Evolutionary conservation across 2,329 filamentous ascomycete genomes (phyloP).

Genomic region (Claviceps monticola): DNA sequence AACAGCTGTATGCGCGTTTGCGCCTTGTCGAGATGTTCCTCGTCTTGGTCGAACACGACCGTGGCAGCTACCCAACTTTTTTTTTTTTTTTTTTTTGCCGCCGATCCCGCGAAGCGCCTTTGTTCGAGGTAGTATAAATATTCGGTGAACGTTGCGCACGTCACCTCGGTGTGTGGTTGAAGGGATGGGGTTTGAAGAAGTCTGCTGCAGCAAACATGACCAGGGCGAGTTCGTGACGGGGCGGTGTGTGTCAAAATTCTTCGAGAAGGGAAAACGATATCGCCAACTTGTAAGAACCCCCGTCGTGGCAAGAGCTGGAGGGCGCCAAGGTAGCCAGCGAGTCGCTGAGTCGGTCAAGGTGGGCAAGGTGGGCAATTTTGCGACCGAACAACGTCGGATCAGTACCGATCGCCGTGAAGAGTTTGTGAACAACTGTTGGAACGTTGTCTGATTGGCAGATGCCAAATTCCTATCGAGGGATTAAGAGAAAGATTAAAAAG

Average conservation of each 20-base stretch:
- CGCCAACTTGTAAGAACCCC: slow-evolving; percentile 17
- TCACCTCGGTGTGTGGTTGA: slow-evolving; percentile 51
- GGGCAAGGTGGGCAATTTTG: slow-evolving; percentile 7
- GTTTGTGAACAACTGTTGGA: slow-evolving; percentile 6
- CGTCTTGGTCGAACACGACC: background rate
- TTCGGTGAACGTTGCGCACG: slow-evolving; percentile 33
- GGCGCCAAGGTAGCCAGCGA: slow-evolving; percentile 16
- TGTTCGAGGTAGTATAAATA: slow-evolving; percentile 11
- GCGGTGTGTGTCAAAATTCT: slow-evolving; percentile 12
- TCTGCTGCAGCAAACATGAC: slow-evolving; percentile 44
- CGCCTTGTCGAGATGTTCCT: background rate
- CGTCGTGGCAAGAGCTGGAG: slow-evolving; percentile 14
- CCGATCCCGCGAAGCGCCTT: background rate
- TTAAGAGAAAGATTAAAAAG: slow-evolving; percentile 8
- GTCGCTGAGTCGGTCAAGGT: slow-evolving; percentile 2
- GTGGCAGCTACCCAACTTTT: background rate
- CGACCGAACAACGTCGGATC: slow-evolving; percentile 14
- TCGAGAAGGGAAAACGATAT: slow-evolving; percentile 15
- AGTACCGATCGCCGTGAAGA: slow-evolving; percentile 12
- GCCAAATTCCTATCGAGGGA: slow-evolving; percentile 20
- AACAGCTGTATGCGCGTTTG: background rate
- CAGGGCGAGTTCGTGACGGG: slow-evolving; percentile 17
- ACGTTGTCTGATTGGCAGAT: slow-evolving; percentile 21
- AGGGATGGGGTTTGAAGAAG: slow-evolving; percentile 39
- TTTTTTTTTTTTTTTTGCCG: background rate